Evolutionary conservation across 306 rosid species (phyloP).

Genomic region (Herpetospermum pedunculosum): DNA sequence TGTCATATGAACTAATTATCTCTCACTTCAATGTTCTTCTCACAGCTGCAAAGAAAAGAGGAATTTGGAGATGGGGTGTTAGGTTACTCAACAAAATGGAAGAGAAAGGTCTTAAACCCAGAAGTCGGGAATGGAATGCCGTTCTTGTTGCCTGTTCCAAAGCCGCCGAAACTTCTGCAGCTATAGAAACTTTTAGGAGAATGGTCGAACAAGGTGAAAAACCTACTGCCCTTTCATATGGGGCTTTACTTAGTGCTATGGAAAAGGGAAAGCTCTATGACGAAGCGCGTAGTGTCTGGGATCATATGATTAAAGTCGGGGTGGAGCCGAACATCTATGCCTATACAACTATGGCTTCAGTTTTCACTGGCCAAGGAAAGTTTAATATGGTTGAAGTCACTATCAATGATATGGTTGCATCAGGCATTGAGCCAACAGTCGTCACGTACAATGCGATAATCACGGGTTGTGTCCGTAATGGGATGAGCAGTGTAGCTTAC

Average conservation of each 20-base stretch:
- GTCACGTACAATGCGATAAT: slow-evolving; percentile 87
- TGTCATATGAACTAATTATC: slow-evolving; percentile 66
- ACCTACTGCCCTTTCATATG: slow-evolving; percentile 76
- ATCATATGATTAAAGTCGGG: slow-evolving; percentile 82
- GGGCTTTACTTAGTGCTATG: slow-evolving; percentile 86
- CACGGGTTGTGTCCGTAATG: slow-evolving; percentile 56
- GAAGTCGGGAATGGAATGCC: slow-evolving; percentile 80
- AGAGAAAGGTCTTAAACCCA: slow-evolving; percentile 84
- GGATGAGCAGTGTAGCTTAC: slow-evolving; percentile 57
- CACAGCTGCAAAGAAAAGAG: slow-evolving; percentile 55
- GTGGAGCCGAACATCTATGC: slow-evolving; percentile 62
- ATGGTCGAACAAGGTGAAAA: slow-evolving; percentile 94
- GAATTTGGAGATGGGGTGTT: slow-evolving; percentile 93
- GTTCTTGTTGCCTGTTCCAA: slow-evolving; percentile 92
- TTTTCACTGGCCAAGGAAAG: slow-evolving; percentile 75
- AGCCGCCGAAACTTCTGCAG: slow-evolving; percentile 81
- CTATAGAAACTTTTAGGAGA: slow-evolving; percentile 64
- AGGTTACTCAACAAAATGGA: slow-evolving; percentile 93
- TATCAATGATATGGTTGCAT: slow-evolving; percentile 50
- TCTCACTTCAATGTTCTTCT: slow-evolving; percentile 81
- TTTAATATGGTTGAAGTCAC: slow-evolving; percentile 61
- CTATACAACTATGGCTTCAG: slow-evolving; percentile 83
- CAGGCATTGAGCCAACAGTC: slow-evolving; percentile 57
- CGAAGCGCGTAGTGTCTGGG: slow-evolving; percentile 77
- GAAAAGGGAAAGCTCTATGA: slow-evolving; percentile 86